Base-by-base conservation (phyloP, 2,329 filamentous ascomycete genomes). In the Beauveria caledonica region DNA sequence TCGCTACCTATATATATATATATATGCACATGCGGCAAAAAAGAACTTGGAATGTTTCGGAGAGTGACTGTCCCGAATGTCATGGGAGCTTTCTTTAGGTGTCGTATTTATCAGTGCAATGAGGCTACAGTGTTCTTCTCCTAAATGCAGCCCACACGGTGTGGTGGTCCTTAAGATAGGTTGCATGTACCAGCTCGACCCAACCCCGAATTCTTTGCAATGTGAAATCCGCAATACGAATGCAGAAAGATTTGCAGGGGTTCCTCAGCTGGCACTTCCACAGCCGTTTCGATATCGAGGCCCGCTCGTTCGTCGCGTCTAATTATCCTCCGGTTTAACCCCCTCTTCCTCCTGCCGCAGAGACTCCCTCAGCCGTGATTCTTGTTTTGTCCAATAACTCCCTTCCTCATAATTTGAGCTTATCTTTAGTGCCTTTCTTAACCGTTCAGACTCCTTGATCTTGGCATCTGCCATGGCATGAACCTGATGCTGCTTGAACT, bases 391-490 rank as follows among this genome's bases (percentile, higher is more conserved):
- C 89, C 91, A 94, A 72, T 96, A 89, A 54, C 87, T 83, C 6
- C 90, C 92, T 73, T 95, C 90, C 70, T 93, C 86, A 68, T 94
- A 94, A 71, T 93, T 83, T 70, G 87, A 87, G 70, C 86, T 86
- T 68, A 97, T 96, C 54, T 92, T 92, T 66, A 99, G 79, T 8
- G 94, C 94, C 73, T 81, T 89, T 65, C 93, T 80, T 71, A 99
- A 77, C 67, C 89, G 83, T 76, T 97, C 92, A 73, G 88, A 96
- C 80, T 99, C 94, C 72, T 90, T 88, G 66, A 96, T 93, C 82
- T 99, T 99, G 62, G 93, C 94, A 69, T 94, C 89, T 19, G 94
- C 94, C 72, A 96, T 81, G 76, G 97, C 94, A 77, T 99, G 94
- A 21, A 97, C 92, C 75, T 97, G 91, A 75, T 97, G 92, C 65